Percentiles rank a stretch among this genome's conserved stretches.
Conservation (phyloP, 768 basidiomycete genomes). For the Agaricus bisporus region DNA sequence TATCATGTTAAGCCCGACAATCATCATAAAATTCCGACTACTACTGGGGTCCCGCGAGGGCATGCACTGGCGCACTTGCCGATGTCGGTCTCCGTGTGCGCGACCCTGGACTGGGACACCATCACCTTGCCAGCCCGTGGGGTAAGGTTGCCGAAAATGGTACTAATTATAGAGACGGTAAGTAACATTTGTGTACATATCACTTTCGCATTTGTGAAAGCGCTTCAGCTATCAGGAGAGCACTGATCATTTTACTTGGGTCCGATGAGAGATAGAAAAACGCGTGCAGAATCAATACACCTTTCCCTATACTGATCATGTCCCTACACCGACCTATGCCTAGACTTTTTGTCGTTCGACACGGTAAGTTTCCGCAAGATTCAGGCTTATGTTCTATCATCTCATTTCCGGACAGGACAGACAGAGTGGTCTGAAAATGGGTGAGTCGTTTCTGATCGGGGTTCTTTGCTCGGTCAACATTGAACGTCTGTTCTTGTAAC, state of each 20-base stretch:
- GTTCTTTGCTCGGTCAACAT: background rate
- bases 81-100: too few species aligned
- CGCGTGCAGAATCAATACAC: background rate
- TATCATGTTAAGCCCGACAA: too few species aligned
- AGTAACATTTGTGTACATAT: too few species aligned
- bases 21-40: too few species aligned
- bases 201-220: too few species aligned
- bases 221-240: too few species aligned
- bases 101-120: too few species aligned
- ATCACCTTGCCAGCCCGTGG: too few species aligned
- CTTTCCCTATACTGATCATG: background rate
- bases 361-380: constrained; percentile 39
- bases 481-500: background rate
- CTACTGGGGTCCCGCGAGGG: too few species aligned
- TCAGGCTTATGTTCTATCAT: background rate
- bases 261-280: background rate
- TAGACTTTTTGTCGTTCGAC: constrained; percentile 73
- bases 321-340: constrained; percentile 45
- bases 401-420: constrained; percentile 48
- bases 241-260: background rate
- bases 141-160: too few species aligned
- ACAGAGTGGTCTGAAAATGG: constrained; percentile 94
- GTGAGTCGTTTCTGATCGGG: constrained; percentile 27
- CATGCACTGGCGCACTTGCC: too few species aligned
- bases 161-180: too few species aligned